Conservation (phyloP, 2,329 filamentous ascomycete genomes). For the Fusarium drepaniforme region DNA sequence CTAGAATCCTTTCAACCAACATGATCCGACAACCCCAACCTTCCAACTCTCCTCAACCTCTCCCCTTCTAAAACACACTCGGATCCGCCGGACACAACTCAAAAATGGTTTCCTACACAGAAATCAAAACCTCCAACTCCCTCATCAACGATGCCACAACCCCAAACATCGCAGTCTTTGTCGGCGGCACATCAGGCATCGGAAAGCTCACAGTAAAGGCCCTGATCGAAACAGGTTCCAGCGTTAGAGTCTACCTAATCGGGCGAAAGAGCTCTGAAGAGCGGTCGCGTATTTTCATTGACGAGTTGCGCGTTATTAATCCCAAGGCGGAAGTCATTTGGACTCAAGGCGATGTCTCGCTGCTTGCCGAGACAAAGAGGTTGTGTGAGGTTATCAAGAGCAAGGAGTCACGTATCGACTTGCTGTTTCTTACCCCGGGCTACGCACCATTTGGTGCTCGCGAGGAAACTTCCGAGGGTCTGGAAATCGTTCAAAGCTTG, state of each 20-base stretch:
- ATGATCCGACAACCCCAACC: neutral
- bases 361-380: slow-evolving; percentile 56
- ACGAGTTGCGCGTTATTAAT: slow-evolving; percentile 52
- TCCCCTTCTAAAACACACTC: neutral
- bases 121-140: slow-evolving; percentile 54
- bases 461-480: slow-evolving; percentile 55
- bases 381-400: slow-evolving; percentile 53
- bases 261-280: slow-evolving; percentile 54
- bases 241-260: slow-evolving; percentile 56
- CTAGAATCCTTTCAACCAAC: neutral
- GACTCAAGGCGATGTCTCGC: slow-evolving; percentile 57
- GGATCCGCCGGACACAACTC: neutral
- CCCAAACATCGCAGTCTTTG: slow-evolving; percentile 57
- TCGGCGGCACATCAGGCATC: slow-evolving; percentile 61
- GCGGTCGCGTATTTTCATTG: slow-evolving; percentile 48
- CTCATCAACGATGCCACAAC: slow-evolving; percentile 52
- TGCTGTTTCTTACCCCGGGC: slow-evolving; percentile 59
- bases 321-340: slow-evolving; percentile 56
- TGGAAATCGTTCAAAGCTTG: slow-evolving; percentile 55
- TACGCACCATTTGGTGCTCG: slow-evolving; percentile 56
- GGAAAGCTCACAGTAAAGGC: slow-evolving; percentile 55
- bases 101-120: slow-evolving; percentile 49
- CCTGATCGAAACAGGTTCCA: slow-evolving; percentile 50
- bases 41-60: neutral
- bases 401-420: slow-evolving; percentile 54